These are phyloP conservation scores for Xylaria flabelliformis DNA, from an alignment of 495 filamentous ascomycete genomes.

Conservation along the genomic window DNA sequence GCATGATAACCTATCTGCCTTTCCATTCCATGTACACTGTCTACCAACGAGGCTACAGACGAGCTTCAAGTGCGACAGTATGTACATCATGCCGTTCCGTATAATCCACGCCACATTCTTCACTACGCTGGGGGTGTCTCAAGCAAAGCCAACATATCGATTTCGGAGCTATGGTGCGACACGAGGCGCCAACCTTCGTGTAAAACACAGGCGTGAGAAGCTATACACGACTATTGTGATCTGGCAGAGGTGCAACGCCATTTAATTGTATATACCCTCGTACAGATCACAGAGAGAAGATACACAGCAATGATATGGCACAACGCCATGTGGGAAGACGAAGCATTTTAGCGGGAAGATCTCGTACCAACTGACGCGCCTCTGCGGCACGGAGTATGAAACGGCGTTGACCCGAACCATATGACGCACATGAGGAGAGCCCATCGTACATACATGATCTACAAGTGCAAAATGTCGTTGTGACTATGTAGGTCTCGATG, in stretches of 20 bases:
- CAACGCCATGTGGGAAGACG: not conserved
- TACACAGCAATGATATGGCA: not conserved
- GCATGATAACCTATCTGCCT: not conserved
- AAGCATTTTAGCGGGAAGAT: not conserved
- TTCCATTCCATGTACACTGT: not conserved
- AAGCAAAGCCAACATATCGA: not conserved
- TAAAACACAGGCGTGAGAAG: not conserved
- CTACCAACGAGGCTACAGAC: not conserved
- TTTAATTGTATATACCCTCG: not conserved
- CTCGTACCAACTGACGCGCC: constrained; percentile 19
- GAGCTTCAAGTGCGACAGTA: not conserved
- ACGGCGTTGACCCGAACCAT: not conserved
- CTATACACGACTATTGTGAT: too few species aligned
- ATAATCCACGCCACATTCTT: not conserved
- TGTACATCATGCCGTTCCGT: constrained; percentile 2
- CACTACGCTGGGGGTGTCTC: not conserved
- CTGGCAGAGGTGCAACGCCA: not conserved
- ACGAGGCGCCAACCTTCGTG: not conserved
- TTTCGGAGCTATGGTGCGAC: constrained; percentile 8
- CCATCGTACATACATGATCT: constrained; percentile 21
- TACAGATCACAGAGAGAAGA: not conserved
- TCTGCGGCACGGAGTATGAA: constrained; percentile 1
- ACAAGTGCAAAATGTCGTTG: not conserved
- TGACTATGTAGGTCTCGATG: constrained; percentile 9
- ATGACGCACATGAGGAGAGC: constrained; percentile 16